Evolutionary conservation across 2,329 filamentous ascomycete genomes (phyloP), one percentile per base, ranked within the genome.

Genomic region (Aspergillus viridinutans): DNA sequence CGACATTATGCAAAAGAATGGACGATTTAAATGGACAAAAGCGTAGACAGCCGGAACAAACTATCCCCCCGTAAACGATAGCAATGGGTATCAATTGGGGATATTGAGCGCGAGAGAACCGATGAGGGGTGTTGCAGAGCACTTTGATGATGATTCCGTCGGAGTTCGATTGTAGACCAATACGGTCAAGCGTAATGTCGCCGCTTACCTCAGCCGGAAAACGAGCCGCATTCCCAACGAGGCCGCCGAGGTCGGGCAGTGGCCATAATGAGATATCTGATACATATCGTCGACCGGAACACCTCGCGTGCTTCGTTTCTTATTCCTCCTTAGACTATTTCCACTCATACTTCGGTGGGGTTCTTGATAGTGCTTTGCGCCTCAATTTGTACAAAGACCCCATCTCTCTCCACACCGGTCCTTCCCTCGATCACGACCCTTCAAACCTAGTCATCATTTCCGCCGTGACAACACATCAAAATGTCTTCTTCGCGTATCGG

Each of bases 1-100:
- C 67, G 92, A 90, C 94, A 97, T 97, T 81, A 72, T 67, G 61
- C 54, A 48, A 63, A 51, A 53, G 20, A 45, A 48, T 26, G 49
- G 26, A 50, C n/a, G 54, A 49, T 21, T 32, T 50, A 29, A 49
- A 43, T 50, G 47, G 43, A 32, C 28, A 50, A 49, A 38, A 49
- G 49, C 26, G 49, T 49, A 47, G 43, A 48, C 54, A 23, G 56
- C 55, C 57, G 50, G 45, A 58, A 54, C 47, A 51, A 49, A 55
- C 60, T 58, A 59, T 63, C 61, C 48, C 55, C 48, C 57, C 55
- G 57, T 49, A 56, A 61, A 64, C 14, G 45, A 21, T 48, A 9
- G 25, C n/a, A 42, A n/a, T 25, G 55, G 55, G 58, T 53, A 55
- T 56, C 51, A 60, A 64, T 56, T 56, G 57, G 43, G 43, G 52